Evolutionary conservation across 495 filamentous ascomycete species (phyloP).

Genomic region (Immersiella caudata): DNA sequence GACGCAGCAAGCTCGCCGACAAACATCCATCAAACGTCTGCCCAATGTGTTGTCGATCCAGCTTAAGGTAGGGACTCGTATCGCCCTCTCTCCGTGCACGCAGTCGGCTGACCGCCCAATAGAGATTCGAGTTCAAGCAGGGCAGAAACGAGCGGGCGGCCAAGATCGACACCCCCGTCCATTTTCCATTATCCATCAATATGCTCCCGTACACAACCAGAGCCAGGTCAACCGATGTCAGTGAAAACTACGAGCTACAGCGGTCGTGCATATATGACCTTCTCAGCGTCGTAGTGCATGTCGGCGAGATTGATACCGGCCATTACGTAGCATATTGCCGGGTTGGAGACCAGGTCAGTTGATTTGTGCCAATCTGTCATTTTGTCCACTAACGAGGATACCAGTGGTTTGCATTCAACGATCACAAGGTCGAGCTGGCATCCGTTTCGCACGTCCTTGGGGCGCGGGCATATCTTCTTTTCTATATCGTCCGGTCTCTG

Average conservation of each 20-base stretch:
- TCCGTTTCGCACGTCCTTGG: slow-evolving; percentile 76
- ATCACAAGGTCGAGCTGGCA: slow-evolving; percentile 82
- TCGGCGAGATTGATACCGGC: slow-evolving; percentile 81
- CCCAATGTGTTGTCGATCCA: slow-evolving; percentile 90
- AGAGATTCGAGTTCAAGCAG: slow-evolving; percentile 80
- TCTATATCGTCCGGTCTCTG: slow-evolving; percentile 75
- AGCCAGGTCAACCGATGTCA: slow-evolving; percentile 44
- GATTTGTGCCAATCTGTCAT: not conserved
- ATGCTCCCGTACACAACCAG: slow-evolving; percentile 84
- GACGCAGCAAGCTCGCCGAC: slow-evolving; percentile 73
- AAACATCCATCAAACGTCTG: slow-evolving; percentile 74
- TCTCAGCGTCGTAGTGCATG: slow-evolving; percentile 81
- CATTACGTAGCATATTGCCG: slow-evolving; percentile 89
- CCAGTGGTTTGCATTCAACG: slow-evolving; percentile 90
- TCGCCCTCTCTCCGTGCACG: not conserved
- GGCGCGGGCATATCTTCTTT: slow-evolving; percentile 82
- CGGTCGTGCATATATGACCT: slow-evolving; percentile 75
- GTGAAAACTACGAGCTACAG: slow-evolving; percentile 51
- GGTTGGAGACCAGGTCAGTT: slow-evolving; percentile 70
- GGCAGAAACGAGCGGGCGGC: slow-evolving; percentile 60
- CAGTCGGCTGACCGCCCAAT: slow-evolving; percentile 2
- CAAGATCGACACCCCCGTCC: slow-evolving; percentile 80
- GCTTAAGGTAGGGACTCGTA: slow-evolving; percentile 67
- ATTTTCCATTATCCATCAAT: slow-evolving; percentile 83
- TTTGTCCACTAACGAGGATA: not conserved